Conservation (phyloP, 2,329 filamentous ascomycete genomes). For the Fusarium anthophilum region DNA sequence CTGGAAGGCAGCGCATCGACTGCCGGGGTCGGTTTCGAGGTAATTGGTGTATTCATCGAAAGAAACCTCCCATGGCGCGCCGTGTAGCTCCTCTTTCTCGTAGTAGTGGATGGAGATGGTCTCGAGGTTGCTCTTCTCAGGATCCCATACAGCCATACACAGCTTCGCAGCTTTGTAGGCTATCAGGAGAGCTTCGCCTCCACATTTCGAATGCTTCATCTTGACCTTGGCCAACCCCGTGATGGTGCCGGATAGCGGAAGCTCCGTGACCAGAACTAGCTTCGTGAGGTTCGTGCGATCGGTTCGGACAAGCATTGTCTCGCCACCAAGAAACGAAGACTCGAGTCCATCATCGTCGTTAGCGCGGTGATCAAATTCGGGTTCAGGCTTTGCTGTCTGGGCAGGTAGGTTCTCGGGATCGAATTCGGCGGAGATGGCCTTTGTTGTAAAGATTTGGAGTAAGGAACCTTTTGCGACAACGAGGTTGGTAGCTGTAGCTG, state of each 20-base stretch:
- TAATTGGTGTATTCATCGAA: slow-evolving; percentile 81
- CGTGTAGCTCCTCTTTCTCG: slow-evolving; percentile 88
- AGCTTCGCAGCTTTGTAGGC: slow-evolving; percentile 92
- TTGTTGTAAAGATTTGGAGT: slow-evolving; percentile 87
- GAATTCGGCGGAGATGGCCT: slow-evolving; percentile 71
- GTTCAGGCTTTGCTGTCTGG: slow-evolving; percentile 52
- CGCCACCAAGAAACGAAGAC: slow-evolving; percentile 71
- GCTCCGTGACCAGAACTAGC: slow-evolving; percentile 86
- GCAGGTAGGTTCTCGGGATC: slow-evolving; percentile 54
- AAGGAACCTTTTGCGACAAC: slow-evolving; percentile 92
- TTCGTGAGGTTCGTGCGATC: slow-evolving; percentile 76
- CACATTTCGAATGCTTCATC: slow-evolving; percentile 75
- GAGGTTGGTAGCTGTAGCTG: slow-evolving; percentile 81
- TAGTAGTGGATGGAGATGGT: slow-evolving; percentile 98
- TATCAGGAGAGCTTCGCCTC: slow-evolving; percentile 84
- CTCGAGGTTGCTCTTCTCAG: slow-evolving; percentile 78
- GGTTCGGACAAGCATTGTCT: slow-evolving; percentile 68
- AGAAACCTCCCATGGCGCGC: slow-evolving; percentile 82
- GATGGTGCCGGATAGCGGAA: slow-evolving; percentile 83
- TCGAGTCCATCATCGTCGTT: slow-evolving; percentile 72
- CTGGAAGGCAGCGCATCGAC: slow-evolving; percentile 92
- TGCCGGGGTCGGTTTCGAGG: slow-evolving; percentile 88
- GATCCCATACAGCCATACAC: slow-evolving; percentile 93
- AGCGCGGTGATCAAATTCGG: slow-evolving; percentile 61
- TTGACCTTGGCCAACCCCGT: slow-evolving; percentile 84